phyloP scores from a whole-genome alignment of 2,329 filamentous ascomycete species.

The Chaetomiaceae sp. region DNA sequence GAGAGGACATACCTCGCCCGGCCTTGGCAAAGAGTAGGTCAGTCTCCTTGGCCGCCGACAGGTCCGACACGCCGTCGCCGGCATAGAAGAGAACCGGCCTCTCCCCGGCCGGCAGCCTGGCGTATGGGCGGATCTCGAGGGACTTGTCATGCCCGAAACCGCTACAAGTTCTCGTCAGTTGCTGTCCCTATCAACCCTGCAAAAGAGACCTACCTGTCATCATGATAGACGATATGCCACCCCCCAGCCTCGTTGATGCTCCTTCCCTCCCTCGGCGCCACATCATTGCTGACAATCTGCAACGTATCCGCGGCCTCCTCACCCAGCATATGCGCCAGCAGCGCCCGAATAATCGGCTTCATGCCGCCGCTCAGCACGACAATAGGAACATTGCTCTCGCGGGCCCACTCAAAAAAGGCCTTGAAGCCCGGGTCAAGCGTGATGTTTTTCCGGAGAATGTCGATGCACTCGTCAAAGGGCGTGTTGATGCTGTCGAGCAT shows the following conservation, averaged over 20 bases:
- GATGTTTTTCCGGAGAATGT: conserved; percentile 75
- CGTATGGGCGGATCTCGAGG: conserved; percentile 83
- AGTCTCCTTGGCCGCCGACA: conserved; percentile 88
- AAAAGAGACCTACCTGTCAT: conserved; percentile 61
- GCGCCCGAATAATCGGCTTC: conserved; percentile 81
- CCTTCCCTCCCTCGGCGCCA: conserved; percentile 60
- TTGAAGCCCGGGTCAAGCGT: conserved; percentile 83
- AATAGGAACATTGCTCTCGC: conserved; percentile 78
- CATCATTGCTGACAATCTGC: conserved; percentile 87
- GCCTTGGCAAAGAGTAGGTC: conserved; percentile 92
- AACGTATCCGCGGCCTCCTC: conserved; percentile 68
- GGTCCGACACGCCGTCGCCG: conserved; percentile 87
- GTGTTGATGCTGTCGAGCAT: conserved; percentile 86
- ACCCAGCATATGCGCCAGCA: conserved; percentile 78
- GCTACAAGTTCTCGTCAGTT: conserved; percentile 38
- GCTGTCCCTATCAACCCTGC: background rate
- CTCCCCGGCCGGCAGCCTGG: conserved; percentile 60
- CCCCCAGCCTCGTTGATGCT: conserved; percentile 73
- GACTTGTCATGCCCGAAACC: conserved; percentile 97
- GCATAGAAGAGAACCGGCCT: conserved; percentile 89
- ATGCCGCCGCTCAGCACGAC: conserved; percentile 91
- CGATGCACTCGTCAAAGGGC: conserved; percentile 78
- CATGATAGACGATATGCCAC: conserved; percentile 85
- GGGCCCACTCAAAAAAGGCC: conserved; percentile 81
- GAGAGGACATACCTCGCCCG: conserved; percentile 62